These are phyloP conservation scores for Lachancea waltii DNA, from an alignment of 805 yeast species.

Conservation along the genomic window DNA sequence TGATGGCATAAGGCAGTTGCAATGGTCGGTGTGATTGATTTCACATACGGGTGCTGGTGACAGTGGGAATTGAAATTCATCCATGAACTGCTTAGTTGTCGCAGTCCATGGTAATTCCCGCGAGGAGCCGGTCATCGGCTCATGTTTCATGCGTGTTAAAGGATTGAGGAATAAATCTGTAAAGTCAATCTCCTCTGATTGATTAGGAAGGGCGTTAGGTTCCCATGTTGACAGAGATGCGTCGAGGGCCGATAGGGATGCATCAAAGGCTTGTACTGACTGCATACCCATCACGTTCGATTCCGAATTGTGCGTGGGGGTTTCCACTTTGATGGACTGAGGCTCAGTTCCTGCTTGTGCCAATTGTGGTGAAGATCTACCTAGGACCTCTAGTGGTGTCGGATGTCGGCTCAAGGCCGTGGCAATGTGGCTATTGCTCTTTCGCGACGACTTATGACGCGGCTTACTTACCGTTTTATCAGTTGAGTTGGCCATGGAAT, in stretches of 20 bases:
- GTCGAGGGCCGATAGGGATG: background rate
- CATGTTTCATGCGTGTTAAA: constrained; percentile 11
- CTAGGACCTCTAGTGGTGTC: constrained; percentile 1
- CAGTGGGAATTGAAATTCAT: constrained; percentile 2
- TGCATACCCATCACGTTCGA: background rate
- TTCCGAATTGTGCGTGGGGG: background rate
- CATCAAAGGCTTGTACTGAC: background rate
- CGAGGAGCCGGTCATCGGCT: background rate
- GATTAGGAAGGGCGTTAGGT: background rate
- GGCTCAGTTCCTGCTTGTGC: background rate
- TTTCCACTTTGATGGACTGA: background rate
- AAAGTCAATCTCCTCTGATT: constrained; percentile 30
- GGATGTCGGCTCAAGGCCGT: constrained; percentile 8
- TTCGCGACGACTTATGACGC: constrained; percentile 6
- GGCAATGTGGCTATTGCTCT: constrained; percentile 3
- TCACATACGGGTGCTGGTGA: constrained; percentile 4
- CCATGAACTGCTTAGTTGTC: constrained; percentile 1
- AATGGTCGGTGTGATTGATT: constrained; percentile 3
- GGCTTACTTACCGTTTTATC: constrained; percentile 11
- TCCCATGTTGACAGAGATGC: constrained; percentile 2
- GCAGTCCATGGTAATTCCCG: background rate
- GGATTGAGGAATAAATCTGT: constrained; percentile 30
- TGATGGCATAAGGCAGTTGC: constrained; percentile 2
- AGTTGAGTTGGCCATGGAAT: constrained; percentile 8
- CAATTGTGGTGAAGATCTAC: background rate